These are phyloP conservation scores for Massarina eburnea DNA, from an alignment of 2,329 filamentous ascomycete species.

Conservation along the genomic window DNA sequence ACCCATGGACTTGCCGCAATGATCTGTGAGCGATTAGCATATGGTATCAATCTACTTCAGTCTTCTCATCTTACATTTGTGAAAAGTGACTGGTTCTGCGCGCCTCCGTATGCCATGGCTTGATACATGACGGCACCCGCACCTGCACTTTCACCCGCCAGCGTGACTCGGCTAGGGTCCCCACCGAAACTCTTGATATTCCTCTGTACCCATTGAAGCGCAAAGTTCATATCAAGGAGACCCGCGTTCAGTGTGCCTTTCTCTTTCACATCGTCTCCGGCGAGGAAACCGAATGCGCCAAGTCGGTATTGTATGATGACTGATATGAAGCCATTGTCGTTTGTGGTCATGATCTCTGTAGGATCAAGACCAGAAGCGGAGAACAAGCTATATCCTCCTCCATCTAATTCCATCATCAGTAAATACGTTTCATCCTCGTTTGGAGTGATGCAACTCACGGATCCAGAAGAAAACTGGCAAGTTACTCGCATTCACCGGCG, in stretches of 20 bases:
- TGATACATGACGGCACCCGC: constrained; percentile 56
- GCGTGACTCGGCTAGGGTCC: constrained; percentile 60
- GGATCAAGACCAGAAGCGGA: constrained; percentile 32
- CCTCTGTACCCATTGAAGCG: constrained; percentile 62
- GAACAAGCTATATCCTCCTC: constrained; percentile 43
- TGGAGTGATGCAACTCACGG: constrained; percentile 30
- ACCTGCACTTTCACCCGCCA: constrained; percentile 64
- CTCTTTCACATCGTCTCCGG: constrained; percentile 56
- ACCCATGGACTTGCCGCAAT: constrained; percentile 38
- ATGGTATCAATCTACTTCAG: constrained; percentile 7
- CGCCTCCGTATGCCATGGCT: constrained; percentile 46
- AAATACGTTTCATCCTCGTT: no score
- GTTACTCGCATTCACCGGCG: constrained; percentile 46
- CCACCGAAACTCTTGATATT: constrained; percentile 58
- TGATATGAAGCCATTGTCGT: constrained; percentile 53
- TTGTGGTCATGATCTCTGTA: constrained; percentile 42
- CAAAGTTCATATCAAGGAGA: constrained; percentile 63
- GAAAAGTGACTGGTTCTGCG: constrained; percentile 32
- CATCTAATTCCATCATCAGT: constrained; percentile 49
- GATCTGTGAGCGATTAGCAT: constrained; percentile 20
- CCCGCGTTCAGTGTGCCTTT: constrained; percentile 65
- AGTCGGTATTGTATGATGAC: constrained; percentile 67
- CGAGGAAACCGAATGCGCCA: constrained; percentile 64
- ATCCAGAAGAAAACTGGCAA: constrained; percentile 60
- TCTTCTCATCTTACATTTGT: constrained; percentile 28